Evolutionary conservation across 2,329 filamentous ascomycete species (phyloP).

Genomic region (Aureobasidium leucospermi): DNA sequence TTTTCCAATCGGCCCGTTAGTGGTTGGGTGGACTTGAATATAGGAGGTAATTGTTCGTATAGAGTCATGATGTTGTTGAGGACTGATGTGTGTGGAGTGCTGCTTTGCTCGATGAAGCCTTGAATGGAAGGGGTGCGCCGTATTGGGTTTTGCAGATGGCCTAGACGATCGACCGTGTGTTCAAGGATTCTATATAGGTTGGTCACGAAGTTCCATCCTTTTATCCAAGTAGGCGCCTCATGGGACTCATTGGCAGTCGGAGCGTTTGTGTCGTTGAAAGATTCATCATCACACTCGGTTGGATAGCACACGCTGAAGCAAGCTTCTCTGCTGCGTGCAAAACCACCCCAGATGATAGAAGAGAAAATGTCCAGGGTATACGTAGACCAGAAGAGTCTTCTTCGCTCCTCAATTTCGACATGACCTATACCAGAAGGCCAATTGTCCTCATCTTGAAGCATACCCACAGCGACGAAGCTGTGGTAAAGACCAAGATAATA

Average conservation of each 20-base stretch:
- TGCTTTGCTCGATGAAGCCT: not conserved
- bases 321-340: conserved; percentile 38
- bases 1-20: conserved; percentile 14
- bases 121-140: not conserved
- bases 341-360: conserved; percentile 44
- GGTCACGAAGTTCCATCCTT: conserved; percentile 51
- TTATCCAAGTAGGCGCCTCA: conserved; percentile 37
- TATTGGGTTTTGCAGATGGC: conserved; percentile 19
- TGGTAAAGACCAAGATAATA: conserved; percentile 46
- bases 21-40: conserved; percentile 13
- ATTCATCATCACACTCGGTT: conserved; percentile 38
- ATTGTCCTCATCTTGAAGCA: conserved; percentile 45
- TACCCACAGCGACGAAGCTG: conserved; percentile 41
- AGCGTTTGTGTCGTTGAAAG: conserved; percentile 25
- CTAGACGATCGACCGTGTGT: conserved; percentile 25
- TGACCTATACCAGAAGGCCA: conserved; percentile 41
- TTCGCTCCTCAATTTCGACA: conserved; percentile 41
- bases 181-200: conserved; percentile 49
- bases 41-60: conserved; percentile 6
- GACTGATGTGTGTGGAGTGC: not conserved
- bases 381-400: conserved; percentile 47
- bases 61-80: conserved; percentile 8
- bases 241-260: conserved; percentile 12
- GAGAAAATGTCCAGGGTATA: conserved; percentile 50
- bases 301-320: conserved; percentile 41